These are phyloP conservation scores for Umbelopsis vinacea DNA, from an alignment of 192 early-diverging fungal genomes.

Conservation along the genomic window DNA sequence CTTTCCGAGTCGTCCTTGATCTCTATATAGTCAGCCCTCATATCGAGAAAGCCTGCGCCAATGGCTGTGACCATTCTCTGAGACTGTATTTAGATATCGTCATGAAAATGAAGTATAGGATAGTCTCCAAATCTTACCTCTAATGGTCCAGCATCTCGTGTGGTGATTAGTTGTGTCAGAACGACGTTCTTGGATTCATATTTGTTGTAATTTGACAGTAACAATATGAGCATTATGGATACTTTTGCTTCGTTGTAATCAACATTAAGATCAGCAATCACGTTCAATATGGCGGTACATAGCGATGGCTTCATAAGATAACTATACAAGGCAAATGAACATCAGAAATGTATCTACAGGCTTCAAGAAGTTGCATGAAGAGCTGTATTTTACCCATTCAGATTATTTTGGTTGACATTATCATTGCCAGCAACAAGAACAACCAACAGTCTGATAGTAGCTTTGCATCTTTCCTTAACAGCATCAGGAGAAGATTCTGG, in stretches of 20 bases:
- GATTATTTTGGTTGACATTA: constrained; percentile 61
- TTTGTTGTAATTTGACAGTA: constrained; percentile 65
- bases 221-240: constrained; percentile 46
- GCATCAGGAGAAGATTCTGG: constrained; percentile 20
- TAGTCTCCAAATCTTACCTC: constrained; percentile 33
- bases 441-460: constrained; percentile 44
- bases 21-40: constrained; percentile 4
- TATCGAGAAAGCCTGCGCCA: constrained; percentile 4
- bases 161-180: constrained; percentile 36
- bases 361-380: neutral
- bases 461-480: constrained; percentile 19
- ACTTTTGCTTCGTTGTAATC: constrained; percentile 40
- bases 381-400: constrained; percentile 45
- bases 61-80: constrained; percentile 18
- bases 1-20: constrained; percentile 44
- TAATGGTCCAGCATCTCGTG: constrained; percentile 41
- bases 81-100: neutral
- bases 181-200: constrained; percentile 57
- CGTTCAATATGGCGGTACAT: constrained; percentile 46
- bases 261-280: constrained; percentile 44
- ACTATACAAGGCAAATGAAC: neutral
- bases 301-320: constrained; percentile 61
- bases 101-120: neutral
- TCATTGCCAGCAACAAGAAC: constrained; percentile 54
- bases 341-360: neutral